These are phyloP conservation scores for Wallacemonas sp. DNA, from an alignment of 208 protist species.

Conservation along the genomic window DNA sequence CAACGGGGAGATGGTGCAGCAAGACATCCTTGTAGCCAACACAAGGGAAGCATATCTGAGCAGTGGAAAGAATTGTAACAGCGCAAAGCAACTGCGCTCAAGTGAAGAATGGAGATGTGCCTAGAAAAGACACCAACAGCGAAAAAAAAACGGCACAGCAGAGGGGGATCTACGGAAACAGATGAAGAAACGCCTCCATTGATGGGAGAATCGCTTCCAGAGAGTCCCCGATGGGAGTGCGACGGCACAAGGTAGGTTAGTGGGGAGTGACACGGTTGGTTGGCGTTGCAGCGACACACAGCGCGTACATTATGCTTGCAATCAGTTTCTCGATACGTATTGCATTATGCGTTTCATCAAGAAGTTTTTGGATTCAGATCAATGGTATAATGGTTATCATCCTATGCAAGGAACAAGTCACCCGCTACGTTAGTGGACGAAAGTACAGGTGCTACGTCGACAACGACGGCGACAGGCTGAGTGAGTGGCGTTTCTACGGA, in stretches of 20 bases:
- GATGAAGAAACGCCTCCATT: constrained; percentile 9
- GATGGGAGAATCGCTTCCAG: constrained; percentile 10
- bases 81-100: too few species aligned
- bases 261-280: too few species aligned
- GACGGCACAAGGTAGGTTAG: too few species aligned
- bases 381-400: constrained; percentile 11
- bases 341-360: constrained; percentile 22
- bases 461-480: too few species aligned
- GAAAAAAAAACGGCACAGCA: not conserved
- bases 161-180: constrained; percentile 45
- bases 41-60: too few species aligned
- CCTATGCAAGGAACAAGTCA: not conserved
- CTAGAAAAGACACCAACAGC: not conserved
- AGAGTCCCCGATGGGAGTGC: constrained; percentile 14
- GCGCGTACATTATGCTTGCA: not conserved
- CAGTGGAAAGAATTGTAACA: too few species aligned
- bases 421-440: too few species aligned
- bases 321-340: constrained; percentile 42
- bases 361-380: constrained; percentile 2
- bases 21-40: too few species aligned
- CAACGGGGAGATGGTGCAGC: too few species aligned
- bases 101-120: not conserved
- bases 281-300: too few species aligned
- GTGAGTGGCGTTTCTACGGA: constrained; percentile 39
- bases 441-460: too few species aligned